Evolutionary conservation across 306 rosid genomes (phyloP).

Genomic region (Vigna trinervia): DNA sequence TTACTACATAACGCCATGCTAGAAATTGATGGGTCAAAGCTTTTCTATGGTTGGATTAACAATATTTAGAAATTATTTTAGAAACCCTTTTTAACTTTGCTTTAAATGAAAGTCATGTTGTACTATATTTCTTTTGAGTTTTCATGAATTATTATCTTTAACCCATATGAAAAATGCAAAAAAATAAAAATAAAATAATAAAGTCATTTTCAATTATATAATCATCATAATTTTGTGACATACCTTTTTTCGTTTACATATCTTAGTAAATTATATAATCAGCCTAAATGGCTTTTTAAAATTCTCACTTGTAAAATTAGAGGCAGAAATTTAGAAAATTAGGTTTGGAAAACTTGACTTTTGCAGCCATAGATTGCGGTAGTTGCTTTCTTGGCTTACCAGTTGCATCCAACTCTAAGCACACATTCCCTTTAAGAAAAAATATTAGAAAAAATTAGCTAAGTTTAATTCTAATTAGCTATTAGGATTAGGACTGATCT

Average conservation of each 20-base stretch:
- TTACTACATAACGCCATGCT: background rate
- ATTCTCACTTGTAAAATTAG: background rate
- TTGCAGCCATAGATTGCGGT: slow-evolving; percentile 7
- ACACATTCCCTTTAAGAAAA: background rate
- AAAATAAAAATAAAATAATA: background rate
- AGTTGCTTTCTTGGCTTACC: background rate
- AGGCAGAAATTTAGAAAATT: background rate
- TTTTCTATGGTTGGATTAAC: background rate
- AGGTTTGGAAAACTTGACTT: background rate
- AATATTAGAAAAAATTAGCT: too few species aligned
- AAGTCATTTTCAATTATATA: background rate
- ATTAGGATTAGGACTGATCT: too few species aligned
- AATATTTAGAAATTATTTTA: background rate
- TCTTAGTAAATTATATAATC: background rate
- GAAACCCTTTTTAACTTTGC: background rate
- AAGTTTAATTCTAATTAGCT: too few species aligned
- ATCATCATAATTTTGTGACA: background rate
- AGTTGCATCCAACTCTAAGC: slow-evolving; percentile 10
- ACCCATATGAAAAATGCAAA: background rate
- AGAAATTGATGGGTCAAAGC: background rate
- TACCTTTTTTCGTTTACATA: background rate
- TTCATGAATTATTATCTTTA: background rate
- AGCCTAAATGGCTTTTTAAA: background rate
- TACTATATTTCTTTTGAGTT: background rate
- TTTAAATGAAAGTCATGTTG: background rate